These are phyloP conservation scores for Aleurites moluccanus DNA, from an alignment of 441 rosid genomes.

Conservation along the genomic window DNA sequence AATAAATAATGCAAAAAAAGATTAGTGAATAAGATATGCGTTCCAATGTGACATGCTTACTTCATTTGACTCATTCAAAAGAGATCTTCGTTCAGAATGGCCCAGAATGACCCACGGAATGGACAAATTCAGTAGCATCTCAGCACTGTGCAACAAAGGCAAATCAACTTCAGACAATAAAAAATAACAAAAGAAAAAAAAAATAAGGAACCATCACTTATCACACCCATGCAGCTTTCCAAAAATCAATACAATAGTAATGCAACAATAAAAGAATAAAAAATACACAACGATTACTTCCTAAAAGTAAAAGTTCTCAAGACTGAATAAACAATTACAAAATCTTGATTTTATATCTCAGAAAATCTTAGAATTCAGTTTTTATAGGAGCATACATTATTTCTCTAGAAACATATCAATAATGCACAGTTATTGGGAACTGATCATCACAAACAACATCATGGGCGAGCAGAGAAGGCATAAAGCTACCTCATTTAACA, in stretches of 20 bases:
- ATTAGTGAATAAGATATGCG: not conserved
- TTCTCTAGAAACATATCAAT: not conserved
- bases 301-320: not conserved
- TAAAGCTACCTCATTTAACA: not conserved
- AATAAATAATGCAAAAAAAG: not conserved
- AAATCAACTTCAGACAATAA: slow-evolving; percentile 12
- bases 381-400: not conserved
- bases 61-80: slow-evolving; percentile 55
- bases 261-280: not conserved
- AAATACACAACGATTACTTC: not conserved
- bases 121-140: slow-evolving; percentile 62
- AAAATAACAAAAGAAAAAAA: not conserved
- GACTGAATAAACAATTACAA: not conserved
- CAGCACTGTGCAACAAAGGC: slow-evolving; percentile 42
- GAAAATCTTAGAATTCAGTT: not conserved
- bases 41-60: slow-evolving; percentile 25
- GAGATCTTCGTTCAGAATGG: slow-evolving; percentile 66
- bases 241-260: not conserved
- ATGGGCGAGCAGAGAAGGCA: not conserved
- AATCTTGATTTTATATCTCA: not conserved
- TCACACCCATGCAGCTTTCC: not conserved
- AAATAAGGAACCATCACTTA: not conserved
- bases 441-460: not conserved
- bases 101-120: slow-evolving; percentile 72
- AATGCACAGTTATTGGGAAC: not conserved